phyloP scores from a whole-genome alignment of 1,139 yeast species.

The Pichia sp. region DNA sequence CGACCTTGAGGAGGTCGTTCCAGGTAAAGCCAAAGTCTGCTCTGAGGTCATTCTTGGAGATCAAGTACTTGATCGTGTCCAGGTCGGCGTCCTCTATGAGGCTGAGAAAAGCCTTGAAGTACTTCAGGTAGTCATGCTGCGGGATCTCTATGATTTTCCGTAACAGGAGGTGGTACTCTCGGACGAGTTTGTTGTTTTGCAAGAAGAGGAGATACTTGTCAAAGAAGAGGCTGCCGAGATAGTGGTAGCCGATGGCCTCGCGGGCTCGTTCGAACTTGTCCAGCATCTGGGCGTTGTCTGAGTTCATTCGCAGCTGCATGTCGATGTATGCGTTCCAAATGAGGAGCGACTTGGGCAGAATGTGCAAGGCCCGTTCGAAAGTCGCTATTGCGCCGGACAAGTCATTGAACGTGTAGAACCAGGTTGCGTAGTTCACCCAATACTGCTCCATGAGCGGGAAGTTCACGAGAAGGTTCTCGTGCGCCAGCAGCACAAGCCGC shows the following conservation, averaged over 20 bases:
- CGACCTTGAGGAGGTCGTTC: slow-evolving; percentile 25
- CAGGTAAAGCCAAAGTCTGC: slow-evolving; percentile 33
- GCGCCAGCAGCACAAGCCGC: slow-evolving; percentile 45
- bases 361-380: slow-evolving; percentile 50
- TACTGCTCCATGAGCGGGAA: slow-evolving; percentile 74
- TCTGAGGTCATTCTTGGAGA: slow-evolving; percentile 26
- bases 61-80: slow-evolving; percentile 30
- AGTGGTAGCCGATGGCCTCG: slow-evolving; percentile 63
- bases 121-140: slow-evolving; percentile 66
- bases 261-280: slow-evolving; percentile 60
- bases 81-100: slow-evolving; percentile 38
- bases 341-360: slow-evolving; percentile 52
- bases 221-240: slow-evolving; percentile 71
- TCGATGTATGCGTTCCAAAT: slow-evolving; percentile 69
- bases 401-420: slow-evolving; percentile 59
- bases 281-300: slow-evolving; percentile 35
- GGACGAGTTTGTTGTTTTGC: slow-evolving; percentile 13
- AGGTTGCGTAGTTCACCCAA: slow-evolving; percentile 72
- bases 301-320: slow-evolving; percentile 46
- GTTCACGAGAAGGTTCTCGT: slow-evolving; percentile 51
- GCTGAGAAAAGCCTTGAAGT: slow-evolving; percentile 44
- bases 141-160: slow-evolving; percentile 68
- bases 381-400: slow-evolving; percentile 47
- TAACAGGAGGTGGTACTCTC: slow-evolving; percentile 45
- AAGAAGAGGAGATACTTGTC: slow-evolving; percentile 47